Base-by-base conservation (phyloP, 2,329 filamentous ascomycete species). In the Colletotrichum tropicale region DNA sequence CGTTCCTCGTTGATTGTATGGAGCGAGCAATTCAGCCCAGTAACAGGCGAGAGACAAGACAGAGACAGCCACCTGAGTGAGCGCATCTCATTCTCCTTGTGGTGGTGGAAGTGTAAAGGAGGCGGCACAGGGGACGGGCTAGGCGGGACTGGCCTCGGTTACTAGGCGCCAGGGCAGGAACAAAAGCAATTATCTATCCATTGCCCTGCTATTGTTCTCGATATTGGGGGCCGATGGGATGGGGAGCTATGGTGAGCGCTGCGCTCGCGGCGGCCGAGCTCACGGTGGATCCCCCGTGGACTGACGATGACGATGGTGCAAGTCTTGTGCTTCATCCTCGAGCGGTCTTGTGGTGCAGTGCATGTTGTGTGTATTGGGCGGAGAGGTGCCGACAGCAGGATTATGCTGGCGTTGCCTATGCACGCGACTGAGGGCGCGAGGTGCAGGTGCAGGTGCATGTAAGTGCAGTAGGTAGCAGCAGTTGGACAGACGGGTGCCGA, bases 31-130 rank as follows among this genome's bases (percentile, higher is more conserved):
- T 38, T 21, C 24, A 28, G 56, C 67, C 67, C 56, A 70, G 55
- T 38, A 70, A 62, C 52, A 70, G 67, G 56, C 67, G 67, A 70
- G 56, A 70, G 56, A 62, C 67, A 70, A 21, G 56, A 70, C 36
- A 70, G 36, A 62, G 36, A 62, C 56, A 70, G 28, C 66, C 66
- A 60, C 32, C 34, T 38, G 55, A 34, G 28, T 34, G 66, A 56
- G 32, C 21, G 21, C 66, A 38, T 64, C 61, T 43, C 32, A 9
- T 64, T 21, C 34, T 32, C 30, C 43, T 48, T 48, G 43, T 48
- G 43, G 43, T 48, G 43, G 43, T 48, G 43, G 43, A 48, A 21
- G 43, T 48, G 43, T 13, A 48, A 68, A 68, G 67, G 67, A 70
- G 67, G 67, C 56, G 67, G 67, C 38, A 62, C 67, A 70, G 67